These are phyloP conservation scores for Hagleromyces aurorensis DNA, from an alignment of 805 yeast genomes.

Conservation along the genomic window DNA sequence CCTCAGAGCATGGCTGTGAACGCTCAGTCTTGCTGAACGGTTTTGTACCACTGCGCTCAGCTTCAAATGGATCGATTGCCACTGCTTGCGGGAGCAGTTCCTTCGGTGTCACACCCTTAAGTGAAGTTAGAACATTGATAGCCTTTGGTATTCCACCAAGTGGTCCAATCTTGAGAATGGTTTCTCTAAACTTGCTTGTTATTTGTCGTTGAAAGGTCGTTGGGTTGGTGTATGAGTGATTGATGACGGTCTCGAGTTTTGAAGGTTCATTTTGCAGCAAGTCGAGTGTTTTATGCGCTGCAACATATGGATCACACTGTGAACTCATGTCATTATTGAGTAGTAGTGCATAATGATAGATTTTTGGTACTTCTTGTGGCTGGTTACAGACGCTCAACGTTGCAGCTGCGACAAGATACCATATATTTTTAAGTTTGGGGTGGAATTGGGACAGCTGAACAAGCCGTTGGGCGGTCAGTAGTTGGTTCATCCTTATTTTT, in stretches of 20 bases:
- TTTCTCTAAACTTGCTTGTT: constrained; percentile 61
- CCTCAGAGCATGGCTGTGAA: constrained; percentile 5
- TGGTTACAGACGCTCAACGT: constrained; percentile 73
- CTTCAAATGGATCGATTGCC: constrained; percentile 21
- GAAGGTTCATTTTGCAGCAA: constrained; percentile 7
- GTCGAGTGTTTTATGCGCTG: constrained; percentile 20
- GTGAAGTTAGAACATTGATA: constrained; percentile 64
- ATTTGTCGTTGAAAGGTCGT: constrained; percentile 21
- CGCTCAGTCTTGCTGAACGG: constrained; percentile 3
- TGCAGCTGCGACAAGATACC: constrained; percentile 79
- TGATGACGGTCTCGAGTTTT: constrained; percentile 7
- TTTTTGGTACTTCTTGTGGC: constrained; percentile 70
- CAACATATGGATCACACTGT: constrained; percentile 10
- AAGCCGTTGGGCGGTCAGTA: constrained; percentile 25
- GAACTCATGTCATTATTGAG: constrained; percentile 16
- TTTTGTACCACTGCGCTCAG: constrained; percentile 12
- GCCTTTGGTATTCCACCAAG: constrained; percentile 78
- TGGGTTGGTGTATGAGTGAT: constrained; percentile 15
- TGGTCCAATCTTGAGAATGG: constrained; percentile 70
- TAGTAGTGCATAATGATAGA: constrained; percentile 61
- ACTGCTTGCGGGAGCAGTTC: constrained; percentile 24
- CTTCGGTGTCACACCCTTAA: constrained; percentile 59
- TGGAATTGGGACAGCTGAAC: constrained; percentile 31
- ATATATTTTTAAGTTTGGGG: constrained; percentile 46
- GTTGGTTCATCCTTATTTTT: constrained; percentile 14